Percentiles rank a stretch among this genome's conserved stretches.
These are phyloP conservation scores for Orbilia brochopaga DNA, from an alignment of 2,329 filamentous ascomycete genomes.

Conservation along the genomic window DNA sequence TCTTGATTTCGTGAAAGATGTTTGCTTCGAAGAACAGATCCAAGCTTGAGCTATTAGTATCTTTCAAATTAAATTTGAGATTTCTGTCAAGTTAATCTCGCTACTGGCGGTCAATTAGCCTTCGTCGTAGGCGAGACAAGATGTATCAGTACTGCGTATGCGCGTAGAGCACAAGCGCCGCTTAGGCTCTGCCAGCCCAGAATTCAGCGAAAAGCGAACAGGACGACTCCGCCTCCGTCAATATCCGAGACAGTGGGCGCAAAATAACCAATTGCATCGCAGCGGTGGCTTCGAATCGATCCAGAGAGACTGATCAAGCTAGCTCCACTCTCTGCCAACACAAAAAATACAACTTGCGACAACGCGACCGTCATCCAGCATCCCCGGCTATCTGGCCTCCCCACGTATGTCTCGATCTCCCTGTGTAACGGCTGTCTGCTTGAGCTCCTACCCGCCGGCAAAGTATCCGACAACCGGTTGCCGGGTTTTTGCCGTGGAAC, in stretches of 20 bases:
- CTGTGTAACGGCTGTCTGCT: slow-evolving; percentile 1
- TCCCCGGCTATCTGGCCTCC: background rate
- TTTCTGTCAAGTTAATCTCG: no score
- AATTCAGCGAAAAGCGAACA: background rate
- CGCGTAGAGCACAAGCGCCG: no score
- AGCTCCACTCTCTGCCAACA: background rate
- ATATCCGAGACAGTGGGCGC: background rate
- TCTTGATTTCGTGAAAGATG: no score
- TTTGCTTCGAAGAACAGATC: no score
- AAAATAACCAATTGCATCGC: slow-evolving; percentile 1
- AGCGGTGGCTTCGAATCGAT: background rate
- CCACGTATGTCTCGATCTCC: background rate
- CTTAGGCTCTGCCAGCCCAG: no score
- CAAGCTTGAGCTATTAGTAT: no score
- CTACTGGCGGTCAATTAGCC: no score
- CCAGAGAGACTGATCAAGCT: background rate
- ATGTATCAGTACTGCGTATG: no score
- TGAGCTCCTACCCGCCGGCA: background rate
- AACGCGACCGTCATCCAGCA: background rate
- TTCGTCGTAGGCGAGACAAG: no score
- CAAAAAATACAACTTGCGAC: slow-evolving; percentile 5
- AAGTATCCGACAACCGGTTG: background rate
- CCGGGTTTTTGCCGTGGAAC: background rate
- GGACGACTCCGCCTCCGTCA: background rate
- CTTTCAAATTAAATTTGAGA: no score